These are phyloP conservation scores for Penicillium cosmopolitanum DNA, from an alignment of 495 filamentous ascomycete species.

Conservation along the genomic window DNA sequence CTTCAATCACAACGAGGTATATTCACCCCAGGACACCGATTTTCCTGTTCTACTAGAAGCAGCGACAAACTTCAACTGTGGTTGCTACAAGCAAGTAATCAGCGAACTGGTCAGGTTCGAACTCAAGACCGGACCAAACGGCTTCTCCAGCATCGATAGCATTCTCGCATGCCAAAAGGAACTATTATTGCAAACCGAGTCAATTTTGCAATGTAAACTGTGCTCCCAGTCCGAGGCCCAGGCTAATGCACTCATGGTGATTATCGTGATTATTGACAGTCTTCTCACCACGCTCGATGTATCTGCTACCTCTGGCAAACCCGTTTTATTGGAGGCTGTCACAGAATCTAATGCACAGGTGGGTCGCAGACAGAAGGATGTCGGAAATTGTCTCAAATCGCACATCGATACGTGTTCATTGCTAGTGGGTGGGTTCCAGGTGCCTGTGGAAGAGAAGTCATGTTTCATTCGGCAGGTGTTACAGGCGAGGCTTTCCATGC, in stretches of 20 bases:
- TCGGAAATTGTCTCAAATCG: conserved; percentile 26
- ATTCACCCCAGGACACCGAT: conserved; percentile 7
- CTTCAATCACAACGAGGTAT: conserved; percentile 8
- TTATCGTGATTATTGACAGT: conserved; percentile 40
- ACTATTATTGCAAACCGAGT: conserved; percentile 34
- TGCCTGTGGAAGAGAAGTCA: conserved; percentile 38
- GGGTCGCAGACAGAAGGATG: conserved; percentile 6
- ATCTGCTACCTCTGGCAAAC: conserved; percentile 15
- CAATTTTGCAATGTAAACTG: conserved; percentile 35
- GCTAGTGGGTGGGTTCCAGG: conserved; percentile 34
- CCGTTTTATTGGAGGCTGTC: neutral
- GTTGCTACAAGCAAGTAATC: conserved; percentile 18
- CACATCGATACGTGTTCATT: conserved; percentile 36
- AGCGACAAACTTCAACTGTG: conserved; percentile 5
- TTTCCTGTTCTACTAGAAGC: neutral
- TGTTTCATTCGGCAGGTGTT: conserved; percentile 37
- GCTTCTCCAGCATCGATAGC: conserved; percentile 32
- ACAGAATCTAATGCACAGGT: neutral
- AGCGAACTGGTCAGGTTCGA: conserved; percentile 15
- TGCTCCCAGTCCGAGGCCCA: conserved; percentile 32
- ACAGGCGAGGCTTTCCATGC: conserved; percentile 31
- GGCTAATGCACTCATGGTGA: conserved; percentile 37
- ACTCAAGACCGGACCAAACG: conserved; percentile 3
- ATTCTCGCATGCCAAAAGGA: conserved; percentile 35
- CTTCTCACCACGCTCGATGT: conserved; percentile 35